phyloP scores from a whole-genome alignment of 805 yeast species.

The Saccharomycopsis schoenii region DNA sequence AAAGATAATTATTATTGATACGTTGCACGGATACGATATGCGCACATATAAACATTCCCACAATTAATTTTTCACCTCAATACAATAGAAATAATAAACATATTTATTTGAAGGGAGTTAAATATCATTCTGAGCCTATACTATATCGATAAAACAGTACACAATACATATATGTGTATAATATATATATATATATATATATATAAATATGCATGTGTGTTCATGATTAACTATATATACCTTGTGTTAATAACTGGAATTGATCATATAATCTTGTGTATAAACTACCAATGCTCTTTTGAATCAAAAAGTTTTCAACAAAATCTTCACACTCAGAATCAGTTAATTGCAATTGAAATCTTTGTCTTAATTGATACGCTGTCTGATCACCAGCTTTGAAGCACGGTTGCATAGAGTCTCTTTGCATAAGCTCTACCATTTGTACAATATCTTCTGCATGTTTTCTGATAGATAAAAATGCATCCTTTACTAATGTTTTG shows the following conservation, averaged over 20 bases:
- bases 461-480: slow-evolving; percentile 65
- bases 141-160: background rate
- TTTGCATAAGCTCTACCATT: slow-evolving; percentile 90
- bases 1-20: background rate
- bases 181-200: too few species aligned
- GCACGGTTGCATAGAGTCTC: slow-evolving; percentile 83
- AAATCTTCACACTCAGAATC: slow-evolving; percentile 67
- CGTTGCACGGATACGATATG: background rate
- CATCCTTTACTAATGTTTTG: slow-evolving; percentile 52
- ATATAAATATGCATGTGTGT: slow-evolving; percentile 6
- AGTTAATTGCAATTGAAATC: slow-evolving; percentile 67
- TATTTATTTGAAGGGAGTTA: background rate
- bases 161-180: background rate
- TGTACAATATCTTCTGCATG: slow-evolving; percentile 66
- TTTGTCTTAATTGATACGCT: slow-evolving; percentile 63
- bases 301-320: slow-evolving; percentile 69
- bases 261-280: slow-evolving; percentile 93
- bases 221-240: slow-evolving; percentile 66
- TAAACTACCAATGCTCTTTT: slow-evolving; percentile 74
- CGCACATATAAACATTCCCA: background rate
- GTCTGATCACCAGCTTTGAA: slow-evolving; percentile 84
- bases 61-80: background rate
- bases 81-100: too few species aligned
- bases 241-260: slow-evolving; percentile 89
- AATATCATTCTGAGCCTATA: background rate